Conservation (phyloP, 2,329 filamentous ascomycete species). For the Seiridium unicorne region DNA sequence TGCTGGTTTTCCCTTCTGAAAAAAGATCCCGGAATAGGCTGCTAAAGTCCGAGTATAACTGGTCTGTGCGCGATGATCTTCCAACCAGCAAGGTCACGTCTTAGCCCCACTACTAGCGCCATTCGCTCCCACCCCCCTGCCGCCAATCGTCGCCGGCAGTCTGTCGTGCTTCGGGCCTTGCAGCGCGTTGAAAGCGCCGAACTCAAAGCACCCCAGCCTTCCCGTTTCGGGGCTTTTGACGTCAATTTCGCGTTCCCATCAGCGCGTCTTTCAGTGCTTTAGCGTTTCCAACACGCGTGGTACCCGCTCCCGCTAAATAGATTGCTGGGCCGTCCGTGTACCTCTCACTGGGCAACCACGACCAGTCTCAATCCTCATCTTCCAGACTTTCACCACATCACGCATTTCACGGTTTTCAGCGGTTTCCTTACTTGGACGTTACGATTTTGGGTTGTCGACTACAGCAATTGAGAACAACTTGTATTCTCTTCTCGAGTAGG, state of each 20-base stretch:
- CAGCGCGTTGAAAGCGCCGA: not conserved
- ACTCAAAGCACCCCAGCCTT: slow-evolving; percentile 3
- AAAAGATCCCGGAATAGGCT: not conserved
- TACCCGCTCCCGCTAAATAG: slow-evolving; percentile 4
- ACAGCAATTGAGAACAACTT: not conserved
- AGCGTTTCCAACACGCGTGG: slow-evolving; percentile 3
- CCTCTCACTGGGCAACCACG: not conserved
- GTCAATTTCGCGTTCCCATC: slow-evolving; percentile 6
- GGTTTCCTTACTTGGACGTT: not conserved
- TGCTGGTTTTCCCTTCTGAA: slow-evolving; percentile 7
- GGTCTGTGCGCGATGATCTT: not conserved
- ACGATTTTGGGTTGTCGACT: not conserved
- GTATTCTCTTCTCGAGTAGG: not conserved
- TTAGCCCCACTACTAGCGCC: not conserved
- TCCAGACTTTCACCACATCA: not conserved
- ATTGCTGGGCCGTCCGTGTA: not conserved
- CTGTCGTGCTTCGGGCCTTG: not conserved
- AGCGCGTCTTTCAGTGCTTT: slow-evolving; percentile 1
- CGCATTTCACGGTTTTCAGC: not conserved
- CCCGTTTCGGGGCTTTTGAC: slow-evolving; percentile 4
- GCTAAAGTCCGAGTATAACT: slow-evolving; percentile 4
- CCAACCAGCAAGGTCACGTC: not conserved
- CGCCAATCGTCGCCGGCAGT: not conserved
- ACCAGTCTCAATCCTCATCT: not conserved
- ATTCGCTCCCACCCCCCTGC: not conserved